Base-by-base conservation (phyloP, 2,329 filamentous ascomycete genomes). In the Colletotrichum godetiae region DNA sequence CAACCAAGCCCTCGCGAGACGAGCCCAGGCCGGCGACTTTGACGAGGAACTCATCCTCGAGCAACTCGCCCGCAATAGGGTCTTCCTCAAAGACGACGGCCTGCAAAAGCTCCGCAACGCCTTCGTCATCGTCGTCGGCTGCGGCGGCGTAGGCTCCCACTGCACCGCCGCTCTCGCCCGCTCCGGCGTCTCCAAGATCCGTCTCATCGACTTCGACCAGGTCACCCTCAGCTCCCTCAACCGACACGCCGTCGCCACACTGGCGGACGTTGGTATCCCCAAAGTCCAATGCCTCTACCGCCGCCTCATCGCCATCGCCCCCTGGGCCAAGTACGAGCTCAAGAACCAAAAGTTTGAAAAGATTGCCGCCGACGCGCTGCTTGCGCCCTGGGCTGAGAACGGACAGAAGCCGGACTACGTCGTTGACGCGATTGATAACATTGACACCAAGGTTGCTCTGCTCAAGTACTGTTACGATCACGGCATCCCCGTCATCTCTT, bases 341-440 rank as follows among this genome's bases (percentile, higher is more conserved):
- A 88, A 91, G 13, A 94, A 95, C 78, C 93, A 97, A 80, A 92
- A 98, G 62, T 98, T 97, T 82, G 91, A 91, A 74, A 91, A 88
- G 59, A 82, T 86, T 19, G 91, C 87, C 11, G 95, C 95, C 0
- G 88, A 89, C 7, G 81, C 84, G 12, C 85, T 98, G 75, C 85
- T 99, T 55, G 90, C 85, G 0, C 86, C 90, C 0, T 95, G 94
- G 92, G 83, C 86, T 33, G 85, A 84, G 55, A 86, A 83, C 5
- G 91, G 86, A 19, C 89, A 88, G 79, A 88, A 88, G 78, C 95
- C 95, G 1, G 93, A 96, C 78, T 99, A 92, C 79, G 91, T 99
- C n/a, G 91, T 99, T 46, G 97, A 99, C 83, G 97, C 96, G 27
- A 99, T 99, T 76, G 97, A 99, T 83, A 98, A 99, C 80, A 98